phyloP scores from a whole-genome alignment of 2,329 filamentous ascomycete species.

The Thelonectria blattea region DNA sequence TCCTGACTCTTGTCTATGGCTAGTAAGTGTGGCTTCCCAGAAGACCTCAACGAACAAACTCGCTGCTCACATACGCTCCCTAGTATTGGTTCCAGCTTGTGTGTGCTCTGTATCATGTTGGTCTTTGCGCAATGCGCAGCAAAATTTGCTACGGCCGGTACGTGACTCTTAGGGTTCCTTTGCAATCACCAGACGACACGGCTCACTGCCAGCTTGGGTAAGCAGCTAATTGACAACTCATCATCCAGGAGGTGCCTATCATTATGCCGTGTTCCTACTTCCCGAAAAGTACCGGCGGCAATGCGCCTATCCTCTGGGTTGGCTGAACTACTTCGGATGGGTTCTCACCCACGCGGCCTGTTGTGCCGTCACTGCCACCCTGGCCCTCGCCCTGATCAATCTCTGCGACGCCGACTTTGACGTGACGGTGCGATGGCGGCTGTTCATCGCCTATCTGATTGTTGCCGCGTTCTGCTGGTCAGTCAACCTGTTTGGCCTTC shows the following conservation, averaged over 20 bases:
- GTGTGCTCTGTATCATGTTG: constrained; percentile 1
- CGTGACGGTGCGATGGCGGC: constrained; percentile 4
- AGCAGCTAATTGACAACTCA: too few species aligned
- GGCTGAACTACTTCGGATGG: constrained; percentile 15
- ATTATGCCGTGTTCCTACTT: background rate
- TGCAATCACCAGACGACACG: too few species aligned
- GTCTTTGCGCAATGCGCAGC: constrained; percentile 8
- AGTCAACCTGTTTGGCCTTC: background rate
- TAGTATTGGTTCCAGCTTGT: background rate
- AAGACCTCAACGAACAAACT: too few species aligned
- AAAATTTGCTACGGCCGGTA: constrained; percentile 10
- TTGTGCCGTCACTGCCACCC: background rate
- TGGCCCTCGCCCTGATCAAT: constrained; percentile 4
- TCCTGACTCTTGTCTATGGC: constrained; percentile 8
- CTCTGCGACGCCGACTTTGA: constrained; percentile 1
- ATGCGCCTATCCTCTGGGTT: constrained; percentile 8
- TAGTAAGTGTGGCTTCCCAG: background rate
- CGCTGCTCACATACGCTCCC: background rate
- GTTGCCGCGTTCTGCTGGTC: background rate
- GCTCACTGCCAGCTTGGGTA: background rate
- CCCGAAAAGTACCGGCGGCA: constrained; percentile 8
- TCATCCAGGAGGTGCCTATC: constrained; percentile 6
- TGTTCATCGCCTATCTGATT: constrained; percentile 5
- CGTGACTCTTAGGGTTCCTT: too few species aligned
- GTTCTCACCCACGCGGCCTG: constrained; percentile 6